Percentiles rank a stretch among this genome's conserved stretches.
phyloP scores from a whole-genome alignment of 108 stramenopile genomes.

The Skeletonema menzelii region DNA sequence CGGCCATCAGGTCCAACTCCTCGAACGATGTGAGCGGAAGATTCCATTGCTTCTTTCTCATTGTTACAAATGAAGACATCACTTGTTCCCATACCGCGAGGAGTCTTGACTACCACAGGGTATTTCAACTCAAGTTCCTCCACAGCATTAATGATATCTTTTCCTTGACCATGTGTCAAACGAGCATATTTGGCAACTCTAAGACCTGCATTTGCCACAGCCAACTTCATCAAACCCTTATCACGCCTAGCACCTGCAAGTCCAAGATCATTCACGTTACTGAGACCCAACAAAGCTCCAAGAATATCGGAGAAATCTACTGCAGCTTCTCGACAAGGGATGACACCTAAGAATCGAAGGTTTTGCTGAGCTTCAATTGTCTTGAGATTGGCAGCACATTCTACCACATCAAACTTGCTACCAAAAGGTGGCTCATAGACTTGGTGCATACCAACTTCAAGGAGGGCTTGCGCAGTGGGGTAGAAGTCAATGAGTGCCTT shows the following conservation, averaged over 20 bases:
- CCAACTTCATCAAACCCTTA: slow-evolving; percentile 67
- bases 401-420: slow-evolving; percentile 54
- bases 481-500: slow-evolving; percentile 38
- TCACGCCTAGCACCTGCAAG: slow-evolving; percentile 54
- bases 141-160: slow-evolving; percentile 43
- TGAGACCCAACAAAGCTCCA: slow-evolving; percentile 49
- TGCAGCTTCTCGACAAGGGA: slow-evolving; percentile 51
- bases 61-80: slow-evolving; percentile 62
- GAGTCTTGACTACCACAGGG: slow-evolving; percentile 65
- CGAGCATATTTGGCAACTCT: slow-evolving; percentile 61
- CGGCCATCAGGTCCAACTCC: slow-evolving; percentile 58
- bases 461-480: slow-evolving; percentile 52
- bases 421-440: slow-evolving; percentile 60
- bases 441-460: slow-evolving; percentile 58
- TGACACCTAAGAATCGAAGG: slow-evolving; percentile 51
- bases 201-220: slow-evolving; percentile 62
- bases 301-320: slow-evolving; percentile 58
- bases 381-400: slow-evolving; percentile 57
- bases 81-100: slow-evolving; percentile 51
- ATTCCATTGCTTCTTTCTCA: slow-evolving; percentile 40
- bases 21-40: slow-evolving; percentile 45
- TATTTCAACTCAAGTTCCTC: slow-evolving; percentile 54
- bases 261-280: slow-evolving; percentile 56
- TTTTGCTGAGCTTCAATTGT: slow-evolving; percentile 65
- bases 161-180: slow-evolving; percentile 43